Evolutionary conservation across 176 grass and related monocot genomes (phyloP), one percentile per base, ranked within the genome.

Genomic region (Pontederia paniculata): DNA sequence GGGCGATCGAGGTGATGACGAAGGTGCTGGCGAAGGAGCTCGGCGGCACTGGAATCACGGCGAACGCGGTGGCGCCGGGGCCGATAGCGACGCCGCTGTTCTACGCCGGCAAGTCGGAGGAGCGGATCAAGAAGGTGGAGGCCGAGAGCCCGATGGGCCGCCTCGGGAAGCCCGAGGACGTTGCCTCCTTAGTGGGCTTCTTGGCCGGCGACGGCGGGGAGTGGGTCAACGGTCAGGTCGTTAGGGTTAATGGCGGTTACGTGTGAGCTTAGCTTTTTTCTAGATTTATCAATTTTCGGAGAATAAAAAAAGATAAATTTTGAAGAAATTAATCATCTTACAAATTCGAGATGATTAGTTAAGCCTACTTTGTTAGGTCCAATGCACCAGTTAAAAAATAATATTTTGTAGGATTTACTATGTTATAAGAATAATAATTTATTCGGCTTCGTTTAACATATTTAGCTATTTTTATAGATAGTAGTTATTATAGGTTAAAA

Each of bases 151-250:
- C 86, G 12, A 74, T 85, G 16, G 86, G 74, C 19, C 76, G 81
- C 48, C 57, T 81, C 41, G 86, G 81, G 0, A 23, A 54, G 53
- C 61, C 68, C 1, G 57, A 58, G 17, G 86, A 89, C 17, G 66
- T 89, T 12, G 86, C 74, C 12, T 74, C 77, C 15, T 46, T 75
- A 37, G 86, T 84, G 52, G 74, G 81, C 8, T 89, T 89, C 52
- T 74, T 89, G 10, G 83, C 72, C 55, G 73, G 62, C 8, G 86
- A 89, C 52, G 86, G 77, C 11, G 81, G 70, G 17, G 62, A 54
- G 43, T 89, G 86, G 81, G 48, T 84, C 5, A 89, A 89, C 50
- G 77, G 71, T 11, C 86, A 89, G 65, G 70, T 89, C 66, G 58
- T 89, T 14, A 18, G 77, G 45, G 54, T 64, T 14, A 89, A 84